phyloP scores from a whole-genome alignment of 257 asterid genomes.

The Forsythia suspensa region DNA sequence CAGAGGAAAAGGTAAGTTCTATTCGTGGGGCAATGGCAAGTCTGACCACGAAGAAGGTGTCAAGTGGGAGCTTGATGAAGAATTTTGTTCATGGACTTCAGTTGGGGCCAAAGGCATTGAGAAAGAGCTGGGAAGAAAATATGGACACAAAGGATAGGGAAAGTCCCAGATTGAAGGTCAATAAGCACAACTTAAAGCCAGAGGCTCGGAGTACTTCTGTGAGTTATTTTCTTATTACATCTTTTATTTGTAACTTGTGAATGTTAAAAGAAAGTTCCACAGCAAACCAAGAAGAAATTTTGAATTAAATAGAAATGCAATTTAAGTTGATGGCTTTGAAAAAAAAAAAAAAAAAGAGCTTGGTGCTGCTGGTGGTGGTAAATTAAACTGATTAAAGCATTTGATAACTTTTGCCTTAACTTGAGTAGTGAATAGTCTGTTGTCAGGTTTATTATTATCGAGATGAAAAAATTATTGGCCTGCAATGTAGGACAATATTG shows the following conservation, averaged over 20 bases:
- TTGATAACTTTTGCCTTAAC: not conserved
- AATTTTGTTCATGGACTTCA: constrained; percentile 72
- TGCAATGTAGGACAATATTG: not conserved
- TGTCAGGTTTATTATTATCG: not conserved
- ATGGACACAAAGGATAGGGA: constrained; percentile 75
- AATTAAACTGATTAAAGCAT: not conserved
- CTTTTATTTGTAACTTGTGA: constrained; percentile 6
- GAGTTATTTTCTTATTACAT: constrained; percentile 27
- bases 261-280: not conserved
- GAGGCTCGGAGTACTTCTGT: constrained; percentile 73
- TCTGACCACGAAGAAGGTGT: constrained; percentile 44
- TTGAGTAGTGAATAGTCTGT: not conserved
- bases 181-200: constrained; percentile 56
- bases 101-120: constrained; percentile 83
- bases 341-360: not conserved
- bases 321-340: not conserved
- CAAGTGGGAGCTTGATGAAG: constrained; percentile 53
- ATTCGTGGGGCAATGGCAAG: constrained; percentile 43
- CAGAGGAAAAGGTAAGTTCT: constrained; percentile 56
- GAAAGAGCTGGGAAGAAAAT: constrained; percentile 99
- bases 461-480: not conserved
- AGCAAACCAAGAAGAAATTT: not conserved
- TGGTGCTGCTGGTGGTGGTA: not conserved
- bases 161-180: constrained; percentile 71
- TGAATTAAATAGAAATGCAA: not conserved